Percentiles rank a stretch among this genome's conserved stretches.
Evolutionary conservation across 2,329 filamentous ascomycete species (phyloP).

Genomic region (Aaosphaeria pasadenensis): DNA sequence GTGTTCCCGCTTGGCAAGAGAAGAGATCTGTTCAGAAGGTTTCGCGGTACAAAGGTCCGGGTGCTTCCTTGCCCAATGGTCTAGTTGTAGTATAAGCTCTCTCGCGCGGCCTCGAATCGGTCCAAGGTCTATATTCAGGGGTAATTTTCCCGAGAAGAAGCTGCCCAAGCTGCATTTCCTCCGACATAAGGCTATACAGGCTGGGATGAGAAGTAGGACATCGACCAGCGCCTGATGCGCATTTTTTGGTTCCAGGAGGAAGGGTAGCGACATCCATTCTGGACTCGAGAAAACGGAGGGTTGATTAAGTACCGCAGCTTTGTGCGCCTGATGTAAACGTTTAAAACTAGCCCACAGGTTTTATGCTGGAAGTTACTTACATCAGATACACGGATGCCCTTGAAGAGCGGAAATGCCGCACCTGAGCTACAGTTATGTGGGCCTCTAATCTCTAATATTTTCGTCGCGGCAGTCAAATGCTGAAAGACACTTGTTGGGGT

Average conservation of each 20-base stretch:
- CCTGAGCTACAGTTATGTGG: conserved; percentile 23
- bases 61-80: conserved; percentile 17
- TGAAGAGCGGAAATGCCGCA: conserved; percentile 23
- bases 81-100: conserved; percentile 14
- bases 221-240: conserved; percentile 23
- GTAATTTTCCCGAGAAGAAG: conserved; percentile 16
- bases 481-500: conserved; percentile 24
- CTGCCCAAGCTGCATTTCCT: conserved; percentile 14
- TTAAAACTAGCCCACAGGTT: not conserved
- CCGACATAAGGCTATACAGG: conserved; percentile 13
- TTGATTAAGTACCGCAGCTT: conserved; percentile 22
- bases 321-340: conserved; percentile 13
- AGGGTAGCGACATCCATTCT: conserved; percentile 31
- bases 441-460: conserved; percentile 30
- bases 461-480: conserved; percentile 23
- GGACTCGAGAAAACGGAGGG: conserved; percentile 21
- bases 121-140: conserved; percentile 8
- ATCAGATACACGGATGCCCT: conserved; percentile 25
- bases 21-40: conserved; percentile 3
- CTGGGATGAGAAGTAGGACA: conserved; percentile 25
- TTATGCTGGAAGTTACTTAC: conserved; percentile 9
- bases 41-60: conserved; percentile 15
- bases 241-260: conserved; percentile 17
- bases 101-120: conserved; percentile 11
- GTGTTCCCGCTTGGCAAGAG: conserved; percentile 9